A percentile compares a stretch with the other conserved stretches of the same genome.
Evolutionary conservation across 345 rosid genomes (phyloP).

Genomic region (Boechera retrofracta): DNA sequence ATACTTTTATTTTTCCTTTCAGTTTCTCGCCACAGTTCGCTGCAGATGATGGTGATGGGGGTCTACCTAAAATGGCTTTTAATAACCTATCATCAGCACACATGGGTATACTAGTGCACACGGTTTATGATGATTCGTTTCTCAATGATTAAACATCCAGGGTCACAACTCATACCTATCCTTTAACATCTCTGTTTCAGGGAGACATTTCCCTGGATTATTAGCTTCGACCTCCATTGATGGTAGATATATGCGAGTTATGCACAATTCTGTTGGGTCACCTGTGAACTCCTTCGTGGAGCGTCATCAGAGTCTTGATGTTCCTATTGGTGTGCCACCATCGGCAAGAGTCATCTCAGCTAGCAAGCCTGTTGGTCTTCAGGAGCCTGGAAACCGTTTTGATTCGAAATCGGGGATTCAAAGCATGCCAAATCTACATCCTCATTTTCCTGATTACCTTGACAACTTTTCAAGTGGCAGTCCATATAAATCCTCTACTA

Average conservation of each 20-base stretch:
- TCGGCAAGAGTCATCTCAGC: slow-evolving; percentile 60
- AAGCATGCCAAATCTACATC: slow-evolving; percentile 61
- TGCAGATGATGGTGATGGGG: slow-evolving; percentile 54
- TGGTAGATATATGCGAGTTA: slow-evolving; percentile 58
- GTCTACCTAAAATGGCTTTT: slow-evolving; percentile 49
- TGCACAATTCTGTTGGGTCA: slow-evolving; percentile 56
- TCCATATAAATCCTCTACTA: slow-evolving; percentile 55
- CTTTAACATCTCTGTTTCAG: slow-evolving; percentile 33
- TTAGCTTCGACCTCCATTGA: slow-evolving; percentile 57
- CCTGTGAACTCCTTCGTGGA: slow-evolving; percentile 56
- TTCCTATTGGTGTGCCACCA: slow-evolving; percentile 69
- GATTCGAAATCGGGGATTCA: slow-evolving; percentile 58
- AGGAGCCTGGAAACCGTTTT: slow-evolving; percentile 51
- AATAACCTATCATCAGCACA: slow-evolving; percentile 54
- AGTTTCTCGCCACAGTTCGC: slow-evolving; percentile 58
- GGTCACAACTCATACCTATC: slow-evolving; percentile 34
- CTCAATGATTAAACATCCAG: slow-evolving; percentile 18
- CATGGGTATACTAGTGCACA: slow-evolving; percentile 50
- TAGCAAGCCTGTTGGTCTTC: slow-evolving; percentile 63
- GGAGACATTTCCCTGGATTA: slow-evolving; percentile 54
- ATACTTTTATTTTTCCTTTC: slow-evolving; percentile 39
- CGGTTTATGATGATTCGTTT: slow-evolving; percentile 9
- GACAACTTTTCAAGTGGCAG: slow-evolving; percentile 61
- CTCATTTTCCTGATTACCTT: slow-evolving; percentile 73
- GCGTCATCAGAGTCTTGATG: slow-evolving; percentile 59